A percentile compares a stretch with the other conserved stretches of the same genome.
Evolutionary conservation across 306 rosid species (phyloP).

Genomic region (Cucumis cinereus): DNA sequence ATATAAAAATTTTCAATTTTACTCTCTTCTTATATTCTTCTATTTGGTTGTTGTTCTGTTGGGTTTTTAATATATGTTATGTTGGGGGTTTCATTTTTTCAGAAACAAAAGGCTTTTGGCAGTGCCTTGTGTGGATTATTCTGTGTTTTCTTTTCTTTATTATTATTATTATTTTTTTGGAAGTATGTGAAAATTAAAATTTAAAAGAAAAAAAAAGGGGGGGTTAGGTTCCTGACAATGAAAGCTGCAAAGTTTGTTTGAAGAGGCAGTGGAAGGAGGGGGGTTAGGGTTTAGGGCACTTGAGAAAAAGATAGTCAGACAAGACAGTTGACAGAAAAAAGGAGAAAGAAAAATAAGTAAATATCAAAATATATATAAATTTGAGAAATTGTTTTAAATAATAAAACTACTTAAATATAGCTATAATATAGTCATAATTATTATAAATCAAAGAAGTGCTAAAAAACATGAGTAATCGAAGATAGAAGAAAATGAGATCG

Average conservation of each 20-base stretch:
- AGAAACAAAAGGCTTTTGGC: slow-evolving; percentile 20
- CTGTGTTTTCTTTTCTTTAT: not conserved
- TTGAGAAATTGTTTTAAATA: no score
- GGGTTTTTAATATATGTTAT: not conserved
- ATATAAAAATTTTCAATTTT: no score
- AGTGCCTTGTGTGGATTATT: slow-evolving; percentile 13
- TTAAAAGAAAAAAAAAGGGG: not conserved
- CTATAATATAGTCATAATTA: no score
- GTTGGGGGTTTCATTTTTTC: slow-evolving; percentile 9
- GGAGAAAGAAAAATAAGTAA: not conserved
- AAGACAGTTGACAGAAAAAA: slow-evolving; percentile 54
- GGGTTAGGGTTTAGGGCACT: slow-evolving; percentile 39
- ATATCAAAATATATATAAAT: no score
- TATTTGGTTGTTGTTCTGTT: not conserved
- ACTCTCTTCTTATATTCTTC: no score
- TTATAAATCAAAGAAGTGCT: no score
- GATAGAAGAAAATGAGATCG: no score
- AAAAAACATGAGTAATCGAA: no score
- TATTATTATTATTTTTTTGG: not conserved
- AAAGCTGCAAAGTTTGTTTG: slow-evolving; percentile 74
- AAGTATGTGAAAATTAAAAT: not conserved
- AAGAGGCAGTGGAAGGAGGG: slow-evolving; percentile 24
- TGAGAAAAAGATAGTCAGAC: slow-evolving; percentile 73
- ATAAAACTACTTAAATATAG: no score
- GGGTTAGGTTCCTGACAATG: slow-evolving; percentile 33